phyloP scores from a whole-genome alignment of 352 stramenopile genomes.

The Pythium guiyangense region DNA sequence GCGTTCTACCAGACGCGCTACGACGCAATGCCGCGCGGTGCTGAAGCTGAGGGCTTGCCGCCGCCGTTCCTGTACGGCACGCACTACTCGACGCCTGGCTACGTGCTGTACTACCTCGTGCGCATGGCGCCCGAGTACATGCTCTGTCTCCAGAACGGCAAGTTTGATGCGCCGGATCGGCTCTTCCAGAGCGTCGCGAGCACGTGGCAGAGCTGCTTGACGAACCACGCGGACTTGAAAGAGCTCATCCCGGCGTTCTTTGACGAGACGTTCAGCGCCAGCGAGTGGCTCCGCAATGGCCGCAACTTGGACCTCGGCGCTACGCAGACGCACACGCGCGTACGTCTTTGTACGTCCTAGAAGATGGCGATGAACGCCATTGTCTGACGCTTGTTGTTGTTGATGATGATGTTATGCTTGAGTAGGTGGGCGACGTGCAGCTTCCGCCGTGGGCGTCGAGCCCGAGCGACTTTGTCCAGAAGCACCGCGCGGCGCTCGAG shows the following conservation, averaged over 20 bases:
- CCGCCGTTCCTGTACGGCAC: conserved; percentile 98
- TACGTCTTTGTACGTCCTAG: not conserved
- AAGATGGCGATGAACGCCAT: too few species aligned
- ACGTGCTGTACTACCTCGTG: conserved; percentile 98
- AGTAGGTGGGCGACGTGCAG: conserved; percentile 91
- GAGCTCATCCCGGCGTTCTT: conserved; percentile 99
- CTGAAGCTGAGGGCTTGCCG: conserved; percentile 70
- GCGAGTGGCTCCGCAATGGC: conserved; percentile 94
- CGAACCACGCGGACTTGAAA: conserved; percentile 95
- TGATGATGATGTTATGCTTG: conserved; percentile 49
- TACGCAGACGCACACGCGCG: conserved; percentile 72
- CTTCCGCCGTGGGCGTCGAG: conserved; percentile 94
- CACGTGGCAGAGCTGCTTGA: conserved; percentile 88
- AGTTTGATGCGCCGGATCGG: conserved; percentile 98
- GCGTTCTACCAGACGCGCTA: conserved; percentile 88
- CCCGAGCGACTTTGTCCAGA: conserved; percentile 83
- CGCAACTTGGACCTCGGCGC: conserved; percentile 96
- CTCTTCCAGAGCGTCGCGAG: conserved; percentile 94
- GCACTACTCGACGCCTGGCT: conserved; percentile 89
- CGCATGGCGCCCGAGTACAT: conserved; percentile 95
- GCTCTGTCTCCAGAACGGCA: conserved; percentile 94
- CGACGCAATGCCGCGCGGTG: conserved; percentile 81
- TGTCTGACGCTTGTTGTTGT: not conserved
- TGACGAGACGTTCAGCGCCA: conserved; percentile 67
- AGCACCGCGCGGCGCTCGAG: conserved; percentile 94